phyloP scores from a whole-genome alignment of 2,329 filamentous ascomycete genomes.

The Tolypocladium tundrense region DNA sequence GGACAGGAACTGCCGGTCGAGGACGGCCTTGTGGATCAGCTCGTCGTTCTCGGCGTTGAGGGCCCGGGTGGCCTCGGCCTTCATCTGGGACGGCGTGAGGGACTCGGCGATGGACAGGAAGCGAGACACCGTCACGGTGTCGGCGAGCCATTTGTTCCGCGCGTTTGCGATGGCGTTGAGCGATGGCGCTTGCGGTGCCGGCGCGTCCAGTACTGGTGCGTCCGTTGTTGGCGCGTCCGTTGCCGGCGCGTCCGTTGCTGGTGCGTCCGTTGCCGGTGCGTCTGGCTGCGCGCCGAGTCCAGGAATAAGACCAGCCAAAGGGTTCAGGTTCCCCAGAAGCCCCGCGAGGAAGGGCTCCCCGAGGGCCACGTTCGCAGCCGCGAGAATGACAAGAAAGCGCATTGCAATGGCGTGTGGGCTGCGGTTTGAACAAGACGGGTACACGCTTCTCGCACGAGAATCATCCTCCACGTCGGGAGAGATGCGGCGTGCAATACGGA shows the following conservation, averaged over 20 bases:
- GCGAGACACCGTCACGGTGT: constrained; percentile 6
- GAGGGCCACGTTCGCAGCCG: neutral
- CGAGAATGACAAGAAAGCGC: neutral
- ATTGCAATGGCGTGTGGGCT: neutral
- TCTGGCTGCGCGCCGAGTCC: neutral
- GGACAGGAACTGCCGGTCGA: constrained; percentile 4
- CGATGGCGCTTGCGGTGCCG: neutral
- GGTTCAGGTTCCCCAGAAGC: neutral
- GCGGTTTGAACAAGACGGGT: neutral
- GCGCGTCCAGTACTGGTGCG: too few relatives aligned
- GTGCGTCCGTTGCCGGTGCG: neutral
- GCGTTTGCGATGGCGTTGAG: constrained; percentile 1
- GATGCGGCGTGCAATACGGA: neutral
- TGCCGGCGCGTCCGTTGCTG: too few relatives aligned
- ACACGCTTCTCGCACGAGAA: too few relatives aligned
- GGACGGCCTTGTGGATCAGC: constrained; percentile 7
- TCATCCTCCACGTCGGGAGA: too few relatives aligned
- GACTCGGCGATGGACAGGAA: constrained; percentile 7
- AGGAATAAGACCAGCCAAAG: neutral
- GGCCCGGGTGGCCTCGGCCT: constrained; percentile 1
- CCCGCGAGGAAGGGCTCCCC: neutral
- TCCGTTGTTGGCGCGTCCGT: too few relatives aligned
- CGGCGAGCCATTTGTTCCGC: constrained; percentile 3
- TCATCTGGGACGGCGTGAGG: constrained; percentile 1
- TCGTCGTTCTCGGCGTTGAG: constrained; percentile 8